Percentiles rank a stretch among this genome's conserved stretches.
Evolutionary conservation across 2,329 filamentous ascomycete species (phyloP).

Genomic region (Davidsoniella australis): DNA sequence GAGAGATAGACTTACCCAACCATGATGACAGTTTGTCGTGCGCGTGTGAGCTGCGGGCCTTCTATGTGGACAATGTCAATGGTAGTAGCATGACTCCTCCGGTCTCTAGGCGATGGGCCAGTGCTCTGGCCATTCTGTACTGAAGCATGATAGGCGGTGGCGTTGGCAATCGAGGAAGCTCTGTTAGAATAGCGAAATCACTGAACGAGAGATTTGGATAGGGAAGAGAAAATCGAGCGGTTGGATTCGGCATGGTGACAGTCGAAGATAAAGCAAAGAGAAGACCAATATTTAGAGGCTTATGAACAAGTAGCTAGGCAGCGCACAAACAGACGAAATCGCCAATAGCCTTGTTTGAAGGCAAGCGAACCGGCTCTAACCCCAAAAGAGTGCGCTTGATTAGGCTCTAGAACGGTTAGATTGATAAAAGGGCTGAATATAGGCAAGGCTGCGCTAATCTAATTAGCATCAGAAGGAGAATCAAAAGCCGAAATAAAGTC

Average conservation of each 20-base stretch:
- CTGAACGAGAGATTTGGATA: slow-evolving; percentile 21
- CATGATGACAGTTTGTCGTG: slow-evolving; percentile 12
- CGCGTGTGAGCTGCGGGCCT: slow-evolving; percentile 8
- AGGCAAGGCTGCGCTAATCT: too few relatives aligned
- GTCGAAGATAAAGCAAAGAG: not conserved
- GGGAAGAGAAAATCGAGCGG: slow-evolving; percentile 18
- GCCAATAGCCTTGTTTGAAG: too few relatives aligned
- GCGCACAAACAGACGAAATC: too few relatives aligned
- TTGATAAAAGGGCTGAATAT: too few relatives aligned
- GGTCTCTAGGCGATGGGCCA: slow-evolving; percentile 4
- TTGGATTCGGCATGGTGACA: slow-evolving; percentile 6
- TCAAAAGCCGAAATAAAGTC: too few relatives aligned
- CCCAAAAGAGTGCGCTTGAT: too few relatives aligned
- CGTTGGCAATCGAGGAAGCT: slow-evolving; percentile 7
- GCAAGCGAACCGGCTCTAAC: too few relatives aligned
- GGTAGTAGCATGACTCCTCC: slow-evolving; percentile 6
- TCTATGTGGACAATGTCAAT: slow-evolving; percentile 9
- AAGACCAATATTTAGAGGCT: too few relatives aligned
- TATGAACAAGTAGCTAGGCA: too few relatives aligned
- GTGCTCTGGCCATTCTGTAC: not conserved
- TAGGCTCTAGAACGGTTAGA: too few relatives aligned
- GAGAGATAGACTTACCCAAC: slow-evolving; percentile 10
- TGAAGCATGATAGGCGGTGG: slow-evolving; percentile 5
- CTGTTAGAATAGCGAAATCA: slow-evolving; percentile 16
- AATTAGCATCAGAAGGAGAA: too few relatives aligned